Conservation (phyloP, 768 basidiomycete species). For the Leccinum olivaceopallidum region DNA sequence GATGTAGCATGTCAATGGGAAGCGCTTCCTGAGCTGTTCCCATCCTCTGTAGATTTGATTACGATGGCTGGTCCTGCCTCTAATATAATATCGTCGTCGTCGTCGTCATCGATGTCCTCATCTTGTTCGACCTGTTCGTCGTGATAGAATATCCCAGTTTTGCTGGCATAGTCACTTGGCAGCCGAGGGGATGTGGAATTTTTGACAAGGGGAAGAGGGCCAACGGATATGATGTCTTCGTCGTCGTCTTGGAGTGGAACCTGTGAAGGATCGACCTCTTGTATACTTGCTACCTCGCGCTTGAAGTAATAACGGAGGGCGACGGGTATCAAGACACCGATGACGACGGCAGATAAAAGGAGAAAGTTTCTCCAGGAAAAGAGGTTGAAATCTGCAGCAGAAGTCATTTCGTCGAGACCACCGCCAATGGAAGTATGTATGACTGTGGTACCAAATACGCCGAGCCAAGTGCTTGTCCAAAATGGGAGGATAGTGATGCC, state of each 20-base stretch:
- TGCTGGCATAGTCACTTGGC: constrained; percentile 35
- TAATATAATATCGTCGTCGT: constrained; percentile 63
- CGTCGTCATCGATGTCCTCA: constrained; percentile 62
- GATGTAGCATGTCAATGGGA: constrained; percentile 15
- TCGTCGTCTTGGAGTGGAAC: constrained; percentile 37
- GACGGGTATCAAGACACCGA: constrained; percentile 93
- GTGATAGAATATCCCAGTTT: constrained; percentile 40
- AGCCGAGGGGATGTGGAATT: constrained; percentile 40
- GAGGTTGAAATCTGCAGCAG: constrained; percentile 88
- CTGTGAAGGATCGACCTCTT: constrained; percentile 36
- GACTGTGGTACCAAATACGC: constrained; percentile 86
- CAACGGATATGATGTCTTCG: constrained; percentile 56
- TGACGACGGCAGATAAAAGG: constrained; percentile 77
- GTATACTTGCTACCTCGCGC: constrained; percentile 50
- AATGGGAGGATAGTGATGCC: constrained; percentile 84
- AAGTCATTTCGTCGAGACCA: constrained; percentile 94
- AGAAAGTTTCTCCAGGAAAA: constrained; percentile 92
- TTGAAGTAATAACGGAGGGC: constrained; percentile 83
- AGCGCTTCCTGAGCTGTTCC: constrained; percentile 26
- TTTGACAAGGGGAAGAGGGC: constrained; percentile 46
- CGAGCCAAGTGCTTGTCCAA: constrained; percentile 88
- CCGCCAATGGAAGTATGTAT: constrained; percentile 96
- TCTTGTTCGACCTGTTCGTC: constrained; percentile 53
- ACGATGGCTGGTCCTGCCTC: constrained; percentile 70
- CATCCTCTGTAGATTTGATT: constrained; percentile 36